Percentiles rank a stretch among this genome's conserved stretches.
Evolutionary conservation across 108 stramenopile species (phyloP).

Genomic region (Conticribra guillardii): DNA sequence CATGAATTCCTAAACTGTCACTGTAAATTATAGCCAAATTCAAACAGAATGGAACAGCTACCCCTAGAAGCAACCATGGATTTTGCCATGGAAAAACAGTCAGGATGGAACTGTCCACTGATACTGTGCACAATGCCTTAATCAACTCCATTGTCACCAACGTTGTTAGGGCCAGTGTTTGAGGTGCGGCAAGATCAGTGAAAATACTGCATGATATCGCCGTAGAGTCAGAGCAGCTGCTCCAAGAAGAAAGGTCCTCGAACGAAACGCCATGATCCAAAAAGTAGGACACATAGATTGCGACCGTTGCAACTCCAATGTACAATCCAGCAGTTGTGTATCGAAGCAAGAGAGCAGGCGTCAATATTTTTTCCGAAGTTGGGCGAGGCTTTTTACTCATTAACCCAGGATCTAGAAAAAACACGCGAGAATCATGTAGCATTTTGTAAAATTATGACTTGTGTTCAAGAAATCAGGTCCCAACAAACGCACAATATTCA

Average conservation of each 20-base stretch:
- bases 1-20: constrained; percentile 35
- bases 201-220: constrained; percentile 41
- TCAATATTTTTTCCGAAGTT: constrained; percentile 92
- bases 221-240: constrained; percentile 57
- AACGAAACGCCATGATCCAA: constrained; percentile 64
- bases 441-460: constrained; percentile 5
- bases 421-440: background rate
- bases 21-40: constrained; percentile 89
- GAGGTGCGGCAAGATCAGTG: constrained; percentile 71
- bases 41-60: constrained; percentile 83
- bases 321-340: constrained; percentile 92
- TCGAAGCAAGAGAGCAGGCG: constrained; percentile 84
- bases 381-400: constrained; percentile 91
- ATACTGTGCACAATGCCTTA: constrained; percentile 93
- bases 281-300: constrained; percentile 91
- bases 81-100: constrained; percentile 91
- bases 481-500: background rate
- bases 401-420: constrained; percentile 70
- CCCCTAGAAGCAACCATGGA: constrained; percentile 87
- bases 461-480: constrained; percentile 8
- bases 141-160: constrained; percentile 96
- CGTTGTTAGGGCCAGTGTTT: constrained; percentile 93
- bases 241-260: constrained; percentile 54
- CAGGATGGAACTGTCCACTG: constrained; percentile 88
- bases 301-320: constrained; percentile 94